Base-by-base conservation (phyloP, 768 basidiomycete genomes). In the Termitomyces sp. region DNA sequence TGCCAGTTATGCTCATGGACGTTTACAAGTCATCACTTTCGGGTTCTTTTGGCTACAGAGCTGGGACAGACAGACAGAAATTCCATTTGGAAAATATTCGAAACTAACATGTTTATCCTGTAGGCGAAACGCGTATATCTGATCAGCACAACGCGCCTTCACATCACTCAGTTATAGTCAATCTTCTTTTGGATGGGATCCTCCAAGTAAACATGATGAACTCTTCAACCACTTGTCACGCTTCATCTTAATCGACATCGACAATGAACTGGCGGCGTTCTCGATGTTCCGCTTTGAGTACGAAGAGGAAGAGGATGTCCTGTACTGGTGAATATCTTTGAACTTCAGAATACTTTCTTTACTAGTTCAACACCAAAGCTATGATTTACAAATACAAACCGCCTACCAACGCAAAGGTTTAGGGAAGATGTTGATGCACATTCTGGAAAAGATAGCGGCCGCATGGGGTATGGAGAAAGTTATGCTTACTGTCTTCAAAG, bases 401-500 rank as follows among this genome's bases (percentile, higher is more conserved):
- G 46, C 62, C 1, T 69, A 64, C 14, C 79, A 77, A 58, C 74
- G 86, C 5, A 67, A 67, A 27, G 89, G 91, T 2, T 68, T 90
- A 0, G 92, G 91, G 0, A 80, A 70, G 57, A 63, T 68, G 22
- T 67, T 93, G 49, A 74, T 86, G 67, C 69, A 74, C 3, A 68
- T 71, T 22, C 69, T 93, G 20, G 70, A 70, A 22, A 70, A 69
- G 8, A 78, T 92, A 16, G 85, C 81, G 6, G 64, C 63, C 14
- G 67, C 63, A 41, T 88, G 78, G 72, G 59, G 66, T 2, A 88
- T 93, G 86, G 71, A 82, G 39, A 91, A 87, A 65, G 69, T 89
- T 27, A 81, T 87, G 76, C 78, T 94, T 16, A 94, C 92, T 0
- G 88, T 84, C 1, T 79, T 93, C 62, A 86, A 84, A 79, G 76